phyloP scores from a whole-genome alignment of 1,139 yeast genomes.

The Wickerhamomyces sp. region DNA sequence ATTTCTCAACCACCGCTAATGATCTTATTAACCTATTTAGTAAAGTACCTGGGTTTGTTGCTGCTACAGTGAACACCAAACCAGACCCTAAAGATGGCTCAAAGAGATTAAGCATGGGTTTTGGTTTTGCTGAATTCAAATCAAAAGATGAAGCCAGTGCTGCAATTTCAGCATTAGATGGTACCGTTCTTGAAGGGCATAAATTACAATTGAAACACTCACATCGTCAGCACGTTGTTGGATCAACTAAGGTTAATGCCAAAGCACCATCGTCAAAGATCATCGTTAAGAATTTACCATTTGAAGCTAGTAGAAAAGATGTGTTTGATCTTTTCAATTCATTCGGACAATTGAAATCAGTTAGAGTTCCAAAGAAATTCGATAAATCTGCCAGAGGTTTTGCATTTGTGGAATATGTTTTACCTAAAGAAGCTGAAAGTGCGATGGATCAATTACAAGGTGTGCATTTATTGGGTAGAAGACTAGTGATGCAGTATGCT shows the following conservation, averaged over 20 bases:
- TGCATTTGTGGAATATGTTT: conserved; percentile 90
- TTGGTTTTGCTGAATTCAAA: conserved; percentile 90
- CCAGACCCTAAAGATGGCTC: conserved; percentile 78
- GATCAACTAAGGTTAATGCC: conserved; percentile 18
- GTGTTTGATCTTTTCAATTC: conserved; percentile 86
- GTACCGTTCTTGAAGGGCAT: conserved; percentile 82
- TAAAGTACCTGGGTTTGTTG: conserved; percentile 70
- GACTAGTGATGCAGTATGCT: conserved; percentile 93
- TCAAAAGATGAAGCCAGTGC: conserved; percentile 72
- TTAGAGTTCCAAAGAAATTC: conserved; percentile 93
- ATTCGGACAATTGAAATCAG: conserved; percentile 91
- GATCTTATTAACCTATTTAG: conserved; percentile 61
- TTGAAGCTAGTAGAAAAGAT: conserved; percentile 92
- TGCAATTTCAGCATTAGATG: conserved; percentile 75
- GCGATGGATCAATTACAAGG: conserved; percentile 96
- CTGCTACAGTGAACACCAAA: conserved; percentile 81
- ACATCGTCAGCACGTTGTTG: conserved; percentile 53
- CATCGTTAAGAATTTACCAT: conserved; percentile 93
- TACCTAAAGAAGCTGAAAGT: conserved; percentile 87
- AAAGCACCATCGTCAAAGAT: conserved; percentile 59
- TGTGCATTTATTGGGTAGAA: conserved; percentile 93
- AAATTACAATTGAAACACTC: conserved; percentile 84
- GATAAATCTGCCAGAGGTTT: conserved; percentile 95
- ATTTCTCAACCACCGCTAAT: conserved; percentile 68
- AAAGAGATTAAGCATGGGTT: conserved; percentile 83